phyloP scores from a whole-genome alignment of 306 rosid species.

The Pyrus betulifolia region DNA sequence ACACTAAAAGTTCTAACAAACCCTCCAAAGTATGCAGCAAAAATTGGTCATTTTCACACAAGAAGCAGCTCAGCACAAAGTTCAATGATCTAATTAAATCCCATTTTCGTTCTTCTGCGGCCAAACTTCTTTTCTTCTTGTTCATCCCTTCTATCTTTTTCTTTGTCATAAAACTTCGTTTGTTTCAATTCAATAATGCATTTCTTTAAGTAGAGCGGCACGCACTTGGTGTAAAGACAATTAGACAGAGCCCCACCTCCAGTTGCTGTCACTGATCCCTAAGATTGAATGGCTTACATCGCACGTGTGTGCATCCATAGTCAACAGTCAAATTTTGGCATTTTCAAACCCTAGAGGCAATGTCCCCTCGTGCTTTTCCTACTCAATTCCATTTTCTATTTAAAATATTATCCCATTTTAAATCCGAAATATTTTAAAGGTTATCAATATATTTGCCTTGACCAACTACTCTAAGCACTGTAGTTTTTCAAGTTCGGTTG shows the following conservation, averaged over 20 bases:
- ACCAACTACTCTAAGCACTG: background rate
- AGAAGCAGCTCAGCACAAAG: slow-evolving; percentile 25
- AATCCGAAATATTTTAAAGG: background rate
- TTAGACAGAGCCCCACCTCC: background rate
- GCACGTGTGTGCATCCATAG: slow-evolving; percentile 22
- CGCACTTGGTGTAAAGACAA: slow-evolving; percentile 14
- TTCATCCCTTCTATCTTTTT: background rate
- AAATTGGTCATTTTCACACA: slow-evolving; percentile 17
- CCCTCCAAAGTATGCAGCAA: background rate
- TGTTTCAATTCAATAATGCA: background rate
- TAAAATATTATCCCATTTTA: background rate
- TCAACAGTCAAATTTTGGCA: slow-evolving; percentile 15
- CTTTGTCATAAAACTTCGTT: background rate
- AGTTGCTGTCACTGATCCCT: slow-evolving; percentile 15
- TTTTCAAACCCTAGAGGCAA: slow-evolving; percentile 3
- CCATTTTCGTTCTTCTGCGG: background rate
- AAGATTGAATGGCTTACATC: slow-evolving; percentile 18
- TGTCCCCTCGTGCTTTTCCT: background rate
- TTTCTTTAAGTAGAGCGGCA: background rate
- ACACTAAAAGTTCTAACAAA: background rate
- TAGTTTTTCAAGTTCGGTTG: background rate
- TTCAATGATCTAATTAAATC: slow-evolving; percentile 21
- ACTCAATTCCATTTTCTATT: background rate
- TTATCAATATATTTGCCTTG: background rate
- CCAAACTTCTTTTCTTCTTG: slow-evolving; percentile 12